Percentiles rank a stretch among this genome's conserved stretches.
Conservation (phyloP, 352 stramenopile genomes). For the Globisporangium abappressorium region DNA sequence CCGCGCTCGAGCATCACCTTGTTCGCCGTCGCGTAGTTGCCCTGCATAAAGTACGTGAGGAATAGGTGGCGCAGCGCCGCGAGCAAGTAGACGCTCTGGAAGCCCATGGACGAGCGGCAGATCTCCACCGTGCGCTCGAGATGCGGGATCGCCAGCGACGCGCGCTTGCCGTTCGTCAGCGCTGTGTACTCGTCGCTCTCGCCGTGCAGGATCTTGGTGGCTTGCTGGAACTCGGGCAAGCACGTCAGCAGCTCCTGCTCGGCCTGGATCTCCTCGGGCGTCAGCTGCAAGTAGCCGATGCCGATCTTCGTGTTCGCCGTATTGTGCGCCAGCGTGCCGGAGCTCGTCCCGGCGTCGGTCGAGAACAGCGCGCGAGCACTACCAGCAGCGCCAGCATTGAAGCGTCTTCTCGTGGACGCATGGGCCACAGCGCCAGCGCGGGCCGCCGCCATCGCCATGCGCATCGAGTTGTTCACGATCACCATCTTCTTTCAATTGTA, state of each 20-base stretch:
- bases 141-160: constrained; percentile 42
- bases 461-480: constrained; percentile 5
- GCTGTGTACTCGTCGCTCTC: constrained; percentile 27
- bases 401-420: neutral
- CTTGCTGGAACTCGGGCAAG: constrained; percentile 72
- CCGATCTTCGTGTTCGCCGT: constrained; percentile 53
- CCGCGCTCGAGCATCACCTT: constrained; percentile 66
- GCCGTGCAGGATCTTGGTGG: constrained; percentile 48
- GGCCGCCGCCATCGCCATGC: neutral
- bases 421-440: neutral
- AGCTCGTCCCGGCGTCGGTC: constrained; percentile 22
- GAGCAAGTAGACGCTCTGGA: constrained; percentile 62
- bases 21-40: constrained; percentile 44
- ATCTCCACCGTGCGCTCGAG: constrained; percentile 72
- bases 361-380: neutral
- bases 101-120: constrained; percentile 74
- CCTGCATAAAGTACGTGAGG: constrained; percentile 60
- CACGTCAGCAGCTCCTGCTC: constrained; percentile 59
- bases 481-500: constrained; percentile 10
- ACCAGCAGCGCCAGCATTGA: neutral
- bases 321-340: constrained; percentile 38
- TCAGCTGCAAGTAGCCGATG: constrained; percentile 61
- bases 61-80: constrained; percentile 60
- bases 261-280: constrained; percentile 60
- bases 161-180: constrained; percentile 49